phyloP scores from a whole-genome alignment of 768 basidiomycete genomes.

The Lactarius indigo region DNA sequence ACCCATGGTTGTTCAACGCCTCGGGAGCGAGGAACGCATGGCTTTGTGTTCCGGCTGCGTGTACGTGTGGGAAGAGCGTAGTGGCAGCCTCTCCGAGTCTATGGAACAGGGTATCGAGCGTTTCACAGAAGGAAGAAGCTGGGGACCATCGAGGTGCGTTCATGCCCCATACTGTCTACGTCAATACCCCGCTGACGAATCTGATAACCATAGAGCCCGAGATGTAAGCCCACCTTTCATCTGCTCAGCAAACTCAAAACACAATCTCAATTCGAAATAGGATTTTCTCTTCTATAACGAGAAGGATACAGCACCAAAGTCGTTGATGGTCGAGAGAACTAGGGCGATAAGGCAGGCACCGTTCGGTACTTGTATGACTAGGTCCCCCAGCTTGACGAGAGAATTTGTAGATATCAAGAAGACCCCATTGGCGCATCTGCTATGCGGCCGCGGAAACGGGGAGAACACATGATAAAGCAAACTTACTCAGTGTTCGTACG shows the following conservation, averaged over 20 bases:
- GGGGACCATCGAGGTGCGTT: conserved; percentile 39
- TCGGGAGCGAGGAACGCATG: conserved; percentile 39
- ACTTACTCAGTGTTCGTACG: conserved; percentile 39
- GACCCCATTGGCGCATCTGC: conserved; percentile 23
- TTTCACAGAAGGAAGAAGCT: conserved; percentile 38
- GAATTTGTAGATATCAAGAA: conserved; percentile 27
- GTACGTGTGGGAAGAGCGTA: conserved; percentile 41
- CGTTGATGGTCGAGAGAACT: conserved; percentile 28
- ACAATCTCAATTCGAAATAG: conserved; percentile 21
- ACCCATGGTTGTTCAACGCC: conserved; percentile 38
- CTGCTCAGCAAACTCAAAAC: conserved; percentile 1
- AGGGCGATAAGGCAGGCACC: conserved; percentile 28
- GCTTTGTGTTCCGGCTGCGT: conserved; percentile 35
- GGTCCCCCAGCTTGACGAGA: neutral
- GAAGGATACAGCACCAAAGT: conserved; percentile 33
- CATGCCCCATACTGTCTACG: neutral
- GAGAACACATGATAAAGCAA: conserved; percentile 35
- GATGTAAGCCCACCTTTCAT: conserved; percentile 16
- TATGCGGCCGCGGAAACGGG: conserved; percentile 23
- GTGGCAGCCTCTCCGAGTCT: conserved; percentile 33
- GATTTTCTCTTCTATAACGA: conserved; percentile 42
- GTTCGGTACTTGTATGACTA: neutral
- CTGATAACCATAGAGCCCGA: conserved; percentile 7
- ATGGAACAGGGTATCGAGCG: conserved; percentile 37
- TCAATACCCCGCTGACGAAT: conserved; percentile 3